These are phyloP conservation scores for Chaetomium sp. DNA, from an alignment of 2,329 filamentous ascomycete species.

Conservation along the genomic window DNA sequence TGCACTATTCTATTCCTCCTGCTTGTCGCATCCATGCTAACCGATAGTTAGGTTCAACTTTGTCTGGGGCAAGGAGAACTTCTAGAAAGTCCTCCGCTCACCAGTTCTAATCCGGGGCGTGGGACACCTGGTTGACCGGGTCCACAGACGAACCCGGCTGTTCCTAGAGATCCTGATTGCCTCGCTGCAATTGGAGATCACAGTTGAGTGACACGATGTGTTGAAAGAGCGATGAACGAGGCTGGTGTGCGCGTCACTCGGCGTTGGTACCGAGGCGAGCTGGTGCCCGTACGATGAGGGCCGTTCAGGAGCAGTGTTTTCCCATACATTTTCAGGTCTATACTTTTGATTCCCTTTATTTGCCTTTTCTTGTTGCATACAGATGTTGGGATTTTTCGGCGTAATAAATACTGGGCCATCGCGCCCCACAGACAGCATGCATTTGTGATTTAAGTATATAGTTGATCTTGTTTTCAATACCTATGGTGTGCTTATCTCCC, in stretches of 20 bases:
- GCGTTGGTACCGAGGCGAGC: no score
- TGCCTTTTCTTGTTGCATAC: neutral
- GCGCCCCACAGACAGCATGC: neutral
- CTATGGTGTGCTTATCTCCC: constrained; percentile 2
- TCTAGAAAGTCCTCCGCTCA: constrained; percentile 34
- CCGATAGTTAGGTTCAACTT: constrained; percentile 48
- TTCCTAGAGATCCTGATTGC: no score
- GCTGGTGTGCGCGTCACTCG: no score
- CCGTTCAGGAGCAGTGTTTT: neutral
- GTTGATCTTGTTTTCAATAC: constrained; percentile 1
- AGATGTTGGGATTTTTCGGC: neutral
- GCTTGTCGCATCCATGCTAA: constrained; percentile 21
- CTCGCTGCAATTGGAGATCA: no score
- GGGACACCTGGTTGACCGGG: neutral
- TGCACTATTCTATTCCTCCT: constrained; percentile 3
- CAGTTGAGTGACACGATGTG: no score
- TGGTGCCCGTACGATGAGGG: no score
- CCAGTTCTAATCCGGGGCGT: neutral
- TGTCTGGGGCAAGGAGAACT: constrained; percentile 65
- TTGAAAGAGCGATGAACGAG: no score
- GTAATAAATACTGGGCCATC: constrained; percentile 5
- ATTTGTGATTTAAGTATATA: constrained; percentile 10
- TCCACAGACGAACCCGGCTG: no score
- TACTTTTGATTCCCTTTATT: neutral
- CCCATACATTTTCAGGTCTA: neutral